These are phyloP conservation scores for Sclerotinia trifoliorum DNA, from an alignment of 2,329 filamentous ascomycete genomes.

Conservation along the genomic window DNA sequence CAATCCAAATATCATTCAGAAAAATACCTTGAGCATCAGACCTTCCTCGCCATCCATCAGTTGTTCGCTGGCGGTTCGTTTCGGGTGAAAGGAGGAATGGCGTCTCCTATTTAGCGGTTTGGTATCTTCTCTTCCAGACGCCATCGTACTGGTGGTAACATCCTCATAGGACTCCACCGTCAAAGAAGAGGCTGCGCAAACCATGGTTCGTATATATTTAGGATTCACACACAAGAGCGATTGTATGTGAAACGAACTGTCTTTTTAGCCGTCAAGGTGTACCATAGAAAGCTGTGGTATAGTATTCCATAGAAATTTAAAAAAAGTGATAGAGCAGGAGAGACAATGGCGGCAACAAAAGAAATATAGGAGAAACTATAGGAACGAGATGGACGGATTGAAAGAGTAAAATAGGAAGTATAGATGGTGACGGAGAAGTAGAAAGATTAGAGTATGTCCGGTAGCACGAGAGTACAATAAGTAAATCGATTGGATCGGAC, in stretches of 20 bases:
- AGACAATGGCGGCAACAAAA: neutral
- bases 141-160: conserved; percentile 26
- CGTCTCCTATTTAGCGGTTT: conserved; percentile 42
- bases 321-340: neutral
- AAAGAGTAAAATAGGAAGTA: neutral
- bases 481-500: conserved; percentile 12
- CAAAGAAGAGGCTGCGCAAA: conserved; percentile 38
- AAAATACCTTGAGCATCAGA: conserved; percentile 54
- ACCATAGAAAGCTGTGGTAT: neutral
- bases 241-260: neutral
- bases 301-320: neutral
- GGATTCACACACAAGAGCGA: neutral
- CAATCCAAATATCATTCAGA: neutral
- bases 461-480: conserved; percentile 16
- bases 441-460: conserved; percentile 16
- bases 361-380: neutral
- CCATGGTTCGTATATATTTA: conserved; percentile 32
- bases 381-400: neutral
- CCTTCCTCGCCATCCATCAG: conserved; percentile 63
- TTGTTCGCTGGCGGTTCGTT: conserved; percentile 55
- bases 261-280: neutral
- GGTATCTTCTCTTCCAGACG: conserved; percentile 29
- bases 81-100: conserved; percentile 57
- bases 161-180: conserved; percentile 39
- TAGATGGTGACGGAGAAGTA: conserved; percentile 5